Evolutionary conservation across 306 rosid genomes (phyloP).

Genomic region (Fagus crenata): DNA sequence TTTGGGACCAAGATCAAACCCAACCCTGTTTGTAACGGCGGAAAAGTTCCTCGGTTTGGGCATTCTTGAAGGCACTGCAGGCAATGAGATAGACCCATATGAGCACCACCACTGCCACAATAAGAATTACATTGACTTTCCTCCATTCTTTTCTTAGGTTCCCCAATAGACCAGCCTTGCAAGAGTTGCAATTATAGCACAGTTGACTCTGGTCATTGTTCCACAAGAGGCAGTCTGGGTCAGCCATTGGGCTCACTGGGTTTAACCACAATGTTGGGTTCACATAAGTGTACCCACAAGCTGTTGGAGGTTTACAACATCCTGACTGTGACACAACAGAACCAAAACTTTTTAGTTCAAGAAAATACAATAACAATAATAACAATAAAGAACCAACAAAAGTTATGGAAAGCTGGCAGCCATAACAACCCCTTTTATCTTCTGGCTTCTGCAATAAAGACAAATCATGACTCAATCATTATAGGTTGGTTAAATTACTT

Average conservation of each 20-base stretch:
- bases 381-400: background rate
- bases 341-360: conserved; percentile 7
- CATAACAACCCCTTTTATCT: conserved; percentile 27
- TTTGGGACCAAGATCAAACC: conserved; percentile 43
- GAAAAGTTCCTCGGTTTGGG: conserved; percentile 84
- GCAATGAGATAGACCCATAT: conserved; percentile 81
- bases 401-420: conserved; percentile 28
- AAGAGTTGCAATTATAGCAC: conserved; percentile 84
- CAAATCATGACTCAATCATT: conserved; percentile 27
- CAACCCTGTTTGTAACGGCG: conserved; percentile 78
- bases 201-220: conserved; percentile 76
- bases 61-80: conserved; percentile 90
- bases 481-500: conserved; percentile 26
- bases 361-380: background rate
- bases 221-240: conserved; percentile 80
- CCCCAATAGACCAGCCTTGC: conserved; percentile 90
- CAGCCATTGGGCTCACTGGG: conserved; percentile 66
- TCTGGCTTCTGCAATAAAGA: conserved; percentile 31
- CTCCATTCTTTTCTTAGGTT: conserved; percentile 90
- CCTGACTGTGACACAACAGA: conserved; percentile 62
- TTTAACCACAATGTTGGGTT: conserved; percentile 75
- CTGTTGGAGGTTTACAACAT: conserved; percentile 85
- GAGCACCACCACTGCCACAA: conserved; percentile 70
- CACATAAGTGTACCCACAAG: conserved; percentile 70
- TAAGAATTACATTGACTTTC: conserved; percentile 68